Evolutionary conservation across 192 early-diverging fungal species (phyloP).

Genomic region (Funneliformis geosporum): DNA sequence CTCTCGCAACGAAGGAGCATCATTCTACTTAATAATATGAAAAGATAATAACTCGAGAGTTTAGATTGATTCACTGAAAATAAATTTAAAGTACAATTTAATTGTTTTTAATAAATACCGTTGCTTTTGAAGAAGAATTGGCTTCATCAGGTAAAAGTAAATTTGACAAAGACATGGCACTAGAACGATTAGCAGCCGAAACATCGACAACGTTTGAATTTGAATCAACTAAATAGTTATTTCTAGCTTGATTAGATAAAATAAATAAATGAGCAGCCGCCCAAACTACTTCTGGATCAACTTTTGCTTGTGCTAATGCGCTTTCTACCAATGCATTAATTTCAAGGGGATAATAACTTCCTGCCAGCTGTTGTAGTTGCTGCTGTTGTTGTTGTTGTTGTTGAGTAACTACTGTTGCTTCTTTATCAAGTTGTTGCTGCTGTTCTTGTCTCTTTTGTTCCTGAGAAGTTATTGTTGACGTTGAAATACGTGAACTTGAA

Average conservation of each 20-base stretch:
- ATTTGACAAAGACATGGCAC: slow-evolving; percentile 30
- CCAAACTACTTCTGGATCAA: slow-evolving; percentile 28
- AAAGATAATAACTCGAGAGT: neutral
- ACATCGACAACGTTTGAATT: neutral
- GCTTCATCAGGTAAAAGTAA: slow-evolving; percentile 21
- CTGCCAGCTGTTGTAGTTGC: neutral
- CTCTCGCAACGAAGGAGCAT: neutral
- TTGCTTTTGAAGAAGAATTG: slow-evolving; percentile 18
- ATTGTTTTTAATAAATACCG: slow-evolving; percentile 14
- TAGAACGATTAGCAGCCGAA: slow-evolving; percentile 12
- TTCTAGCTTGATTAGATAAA: slow-evolving; percentile 14
- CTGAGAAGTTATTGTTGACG: neutral
- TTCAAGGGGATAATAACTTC: neutral
- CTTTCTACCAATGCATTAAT: slow-evolving; percentile 22
- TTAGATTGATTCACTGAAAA: too few species aligned
- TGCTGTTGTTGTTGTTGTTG: neutral
- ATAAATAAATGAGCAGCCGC: slow-evolving; percentile 15
- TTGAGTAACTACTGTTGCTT: neutral
- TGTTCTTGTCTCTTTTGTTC: neutral
- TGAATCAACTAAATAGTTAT: slow-evolving; percentile 6
- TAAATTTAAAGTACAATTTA: too few species aligned
- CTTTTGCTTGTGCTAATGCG: slow-evolving; percentile 15
- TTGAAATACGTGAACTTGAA: neutral
- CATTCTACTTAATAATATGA: neutral
- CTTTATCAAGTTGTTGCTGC: neutral